Evolutionary conservation across 768 basidiomycete genomes (phyloP).

Genomic region (Tylopilus cervinicoccineus): DNA sequence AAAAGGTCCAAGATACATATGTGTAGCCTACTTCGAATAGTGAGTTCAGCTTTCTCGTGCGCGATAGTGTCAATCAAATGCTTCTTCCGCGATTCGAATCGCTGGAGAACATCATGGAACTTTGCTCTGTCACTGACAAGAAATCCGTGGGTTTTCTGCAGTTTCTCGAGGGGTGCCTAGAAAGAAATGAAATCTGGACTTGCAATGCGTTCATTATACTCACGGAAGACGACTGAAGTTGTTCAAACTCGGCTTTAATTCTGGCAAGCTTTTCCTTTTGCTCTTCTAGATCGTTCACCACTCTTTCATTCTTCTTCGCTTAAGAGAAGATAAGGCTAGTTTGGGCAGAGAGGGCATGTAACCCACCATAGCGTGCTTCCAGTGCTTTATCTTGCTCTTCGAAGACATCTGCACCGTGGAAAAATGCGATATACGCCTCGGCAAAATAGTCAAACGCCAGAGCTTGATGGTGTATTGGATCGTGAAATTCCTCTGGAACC

Average conservation of each 20-base stretch:
- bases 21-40: slow-evolving; percentile 43
- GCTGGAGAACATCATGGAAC: slow-evolving; percentile 68
- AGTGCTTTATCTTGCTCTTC: slow-evolving; percentile 64
- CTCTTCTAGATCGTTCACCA: slow-evolving; percentile 59
- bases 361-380: slow-evolving; percentile 74
- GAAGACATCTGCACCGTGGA: slow-evolving; percentile 65
- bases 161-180: slow-evolving; percentile 62
- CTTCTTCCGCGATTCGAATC: slow-evolving; percentile 66
- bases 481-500: slow-evolving; percentile 74
- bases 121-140: slow-evolving; percentile 74
- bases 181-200: neutral
- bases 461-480: slow-evolving; percentile 68
- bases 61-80: slow-evolving; percentile 64
- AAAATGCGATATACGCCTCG: slow-evolving; percentile 63
- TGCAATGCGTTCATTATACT: slow-evolving; percentile 2
- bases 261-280: slow-evolving; percentile 45
- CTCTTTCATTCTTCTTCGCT: slow-evolving; percentile 73
- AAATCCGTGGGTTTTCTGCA: slow-evolving; percentile 57
- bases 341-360: neutral
- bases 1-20: neutral
- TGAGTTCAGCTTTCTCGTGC: slow-evolving; percentile 62
- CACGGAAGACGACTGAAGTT: slow-evolving; percentile 62
- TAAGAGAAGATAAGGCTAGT: neutral
- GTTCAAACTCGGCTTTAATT: slow-evolving; percentile 50
- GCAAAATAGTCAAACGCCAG: slow-evolving; percentile 74